A percentile compares a stretch with the other conserved stretches of the same genome.
These are phyloP conservation scores for Cladophialophora psammophila DNA, from an alignment of 2,329 filamentous ascomycete species.

Conservation along the genomic window DNA sequence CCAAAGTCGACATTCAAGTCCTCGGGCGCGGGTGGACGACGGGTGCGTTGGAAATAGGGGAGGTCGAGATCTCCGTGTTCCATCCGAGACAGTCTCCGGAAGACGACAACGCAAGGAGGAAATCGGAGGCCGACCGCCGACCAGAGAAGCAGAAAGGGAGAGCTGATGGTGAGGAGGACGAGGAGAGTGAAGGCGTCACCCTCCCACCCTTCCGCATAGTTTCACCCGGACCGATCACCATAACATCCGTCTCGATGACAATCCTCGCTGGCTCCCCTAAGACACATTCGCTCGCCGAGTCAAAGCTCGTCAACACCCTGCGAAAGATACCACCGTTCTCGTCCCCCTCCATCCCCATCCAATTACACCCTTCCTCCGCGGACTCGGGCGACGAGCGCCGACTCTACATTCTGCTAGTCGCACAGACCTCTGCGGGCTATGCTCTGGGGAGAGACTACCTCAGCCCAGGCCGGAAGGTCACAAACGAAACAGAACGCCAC, in stretches of 20 bases:
- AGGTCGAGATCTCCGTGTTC: constrained; percentile 58
- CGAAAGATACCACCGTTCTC: constrained; percentile 7
- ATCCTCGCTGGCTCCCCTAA: constrained; percentile 43
- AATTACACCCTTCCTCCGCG: constrained; percentile 18
- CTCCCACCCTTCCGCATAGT: constrained; percentile 48
- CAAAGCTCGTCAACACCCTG: constrained; percentile 4
- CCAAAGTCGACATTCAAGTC: constrained; percentile 52
- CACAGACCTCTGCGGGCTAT: constrained; percentile 57
- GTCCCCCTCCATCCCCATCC: constrained; percentile 10
- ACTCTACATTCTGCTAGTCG: constrained; percentile 64
- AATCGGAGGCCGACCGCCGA: background rate
- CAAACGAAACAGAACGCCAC: constrained; percentile 27
- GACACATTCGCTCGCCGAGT: constrained; percentile 7
- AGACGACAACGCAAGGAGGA: background rate
- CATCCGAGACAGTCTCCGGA: constrained; percentile 44
- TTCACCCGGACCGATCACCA: constrained; percentile 39
- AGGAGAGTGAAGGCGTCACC: constrained; percentile 26
- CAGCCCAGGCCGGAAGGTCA: constrained; percentile 49
- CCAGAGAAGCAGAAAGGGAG: background rate
- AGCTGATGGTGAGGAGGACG: background rate
- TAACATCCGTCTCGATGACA: constrained; percentile 50
- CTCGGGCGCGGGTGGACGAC: constrained; percentile 64
- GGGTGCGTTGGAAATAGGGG: constrained; percentile 52
- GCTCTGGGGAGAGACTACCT: constrained; percentile 61
- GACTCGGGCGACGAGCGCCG: constrained; percentile 53